These are phyloP conservation scores for Cyberlindnera sargentensis DNA, from an alignment of 805 yeast species.

Conservation along the genomic window DNA sequence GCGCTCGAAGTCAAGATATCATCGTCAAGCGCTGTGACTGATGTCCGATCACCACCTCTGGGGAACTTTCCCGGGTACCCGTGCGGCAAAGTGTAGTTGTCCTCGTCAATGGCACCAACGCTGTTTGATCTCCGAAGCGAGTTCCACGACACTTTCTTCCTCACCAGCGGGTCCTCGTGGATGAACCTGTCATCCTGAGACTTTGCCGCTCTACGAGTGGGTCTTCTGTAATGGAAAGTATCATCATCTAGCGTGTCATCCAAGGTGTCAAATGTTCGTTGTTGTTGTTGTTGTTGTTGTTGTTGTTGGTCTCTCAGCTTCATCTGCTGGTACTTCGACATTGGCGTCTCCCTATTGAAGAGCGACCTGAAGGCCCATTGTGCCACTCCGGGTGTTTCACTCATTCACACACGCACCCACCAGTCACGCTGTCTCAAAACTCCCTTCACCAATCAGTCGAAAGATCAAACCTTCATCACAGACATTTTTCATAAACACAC, in stretches of 20 bases:
- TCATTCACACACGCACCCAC: too few relatives aligned
- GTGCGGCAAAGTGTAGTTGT: conserved; percentile 10
- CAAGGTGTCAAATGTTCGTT: conserved; percentile 1
- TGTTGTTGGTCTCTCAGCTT: conserved; percentile 1
- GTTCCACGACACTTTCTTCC: conserved; percentile 1
- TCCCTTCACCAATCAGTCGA: too few relatives aligned
- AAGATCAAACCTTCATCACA: too few relatives aligned
- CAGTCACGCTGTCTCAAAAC: too few relatives aligned
- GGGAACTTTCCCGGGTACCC: conserved; percentile 24
- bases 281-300: background rate
- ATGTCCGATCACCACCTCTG: background rate
- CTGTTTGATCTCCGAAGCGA: conserved; percentile 15
- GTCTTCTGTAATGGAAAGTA: conserved; percentile 13
- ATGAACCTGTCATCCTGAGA: background rate
- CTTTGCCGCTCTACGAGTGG: background rate
- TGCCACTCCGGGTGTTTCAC: conserved; percentile 5
- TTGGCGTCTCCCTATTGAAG: conserved; percentile 21
- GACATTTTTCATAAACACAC: too few relatives aligned
- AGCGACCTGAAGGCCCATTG: conserved; percentile 22
- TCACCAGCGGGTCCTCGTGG: background rate
- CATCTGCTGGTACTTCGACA: conserved; percentile 19
- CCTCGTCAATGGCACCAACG: conserved; percentile 3
- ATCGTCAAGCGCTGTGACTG: background rate
- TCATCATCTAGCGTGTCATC: conserved; percentile 5
- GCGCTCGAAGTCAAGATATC: conserved; percentile 8